phyloP scores from a whole-genome alignment of 2,329 filamentous ascomycete species.

The Leptographium procerum region DNA sequence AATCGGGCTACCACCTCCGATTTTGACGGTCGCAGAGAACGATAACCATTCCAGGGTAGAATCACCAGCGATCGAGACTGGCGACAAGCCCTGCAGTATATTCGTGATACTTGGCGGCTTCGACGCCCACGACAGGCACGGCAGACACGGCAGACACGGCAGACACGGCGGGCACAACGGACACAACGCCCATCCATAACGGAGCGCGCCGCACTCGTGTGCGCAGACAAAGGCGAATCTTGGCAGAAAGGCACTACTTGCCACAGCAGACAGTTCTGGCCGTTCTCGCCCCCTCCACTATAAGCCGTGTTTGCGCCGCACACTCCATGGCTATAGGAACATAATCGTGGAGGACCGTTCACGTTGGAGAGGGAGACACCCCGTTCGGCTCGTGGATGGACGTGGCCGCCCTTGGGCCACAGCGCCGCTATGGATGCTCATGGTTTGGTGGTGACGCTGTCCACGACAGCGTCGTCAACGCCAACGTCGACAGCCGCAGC shows the following conservation, averaged over 20 bases:
- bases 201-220: neutral
- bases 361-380: neutral
- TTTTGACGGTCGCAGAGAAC: neutral
- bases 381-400: constrained; percentile 10
- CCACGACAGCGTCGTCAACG: neutral
- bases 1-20: neutral
- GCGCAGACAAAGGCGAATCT: neutral
- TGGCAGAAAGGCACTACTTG: neutral
- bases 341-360: neutral
- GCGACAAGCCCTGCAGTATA: neutral
- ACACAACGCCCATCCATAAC: neutral
- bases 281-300: neutral
- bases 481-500: neutral
- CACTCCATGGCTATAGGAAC: constrained; percentile 3
- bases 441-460: constrained; percentile 2
- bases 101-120: neutral
- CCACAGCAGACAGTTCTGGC: neutral
- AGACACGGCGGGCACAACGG: no score
- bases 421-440: constrained; percentile 6
- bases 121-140: neutral
- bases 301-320: neutral
- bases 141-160: no score
- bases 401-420: neutral
- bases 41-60: neutral
- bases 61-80: neutral